Base-by-base conservation (phyloP, 2,329 filamentous ascomycete genomes). In the Didymellaceae sp. region DNA sequence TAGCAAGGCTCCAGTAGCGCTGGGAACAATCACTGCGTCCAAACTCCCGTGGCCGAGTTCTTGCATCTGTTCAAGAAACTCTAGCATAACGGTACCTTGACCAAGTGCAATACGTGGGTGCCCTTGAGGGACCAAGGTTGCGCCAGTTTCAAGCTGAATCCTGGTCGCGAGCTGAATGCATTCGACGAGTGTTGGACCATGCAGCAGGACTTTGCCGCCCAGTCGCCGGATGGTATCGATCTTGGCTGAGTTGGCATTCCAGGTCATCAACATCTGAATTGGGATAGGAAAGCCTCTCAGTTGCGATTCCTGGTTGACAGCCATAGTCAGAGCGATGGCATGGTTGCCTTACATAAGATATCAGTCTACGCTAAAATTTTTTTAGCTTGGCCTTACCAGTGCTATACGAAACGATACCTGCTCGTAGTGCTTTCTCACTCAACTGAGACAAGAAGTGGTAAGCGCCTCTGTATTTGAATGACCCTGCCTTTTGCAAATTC, bases 91-190 rank as follows among this genome's bases (percentile, higher is more conserved):
- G 5, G 34, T 37, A 24, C 34, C 34, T 37, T 37, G 34, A 37
- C 34, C 34, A 7, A 37, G 34, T 37, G 18, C 34, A 24, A 37
- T 37, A n/a, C 22, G 20, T 5, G 34, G 34, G 20, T 37, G 34
- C 20, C 34, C 34, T 25, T 37, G 34, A 37, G 34, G 34, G 34
- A 37, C 34, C 34, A 37, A 37, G 18, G 34, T 37, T 37, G 34
- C 20, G 16, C 34, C 34, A 37, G 34, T 37, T 21, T 37, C 34
- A 21, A 37, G 34, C 20, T 37, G 34, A 21, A 14, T 37, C 11
- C 1, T 37, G 21, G 16, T 37, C 21, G 34, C 34, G 34, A 37
- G 34, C 20, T 37, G 10, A 37, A 37, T 37, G 20, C 34, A 37
- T 37, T 37, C 34, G 21, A 37, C 34, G 21, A 37, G 34, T n/a